A percentile compares a stretch with the other conserved stretches of the same genome.
Conservation (phyloP, 1,284 basidiomycete species). For the Ganoderma meredithae region DNA sequence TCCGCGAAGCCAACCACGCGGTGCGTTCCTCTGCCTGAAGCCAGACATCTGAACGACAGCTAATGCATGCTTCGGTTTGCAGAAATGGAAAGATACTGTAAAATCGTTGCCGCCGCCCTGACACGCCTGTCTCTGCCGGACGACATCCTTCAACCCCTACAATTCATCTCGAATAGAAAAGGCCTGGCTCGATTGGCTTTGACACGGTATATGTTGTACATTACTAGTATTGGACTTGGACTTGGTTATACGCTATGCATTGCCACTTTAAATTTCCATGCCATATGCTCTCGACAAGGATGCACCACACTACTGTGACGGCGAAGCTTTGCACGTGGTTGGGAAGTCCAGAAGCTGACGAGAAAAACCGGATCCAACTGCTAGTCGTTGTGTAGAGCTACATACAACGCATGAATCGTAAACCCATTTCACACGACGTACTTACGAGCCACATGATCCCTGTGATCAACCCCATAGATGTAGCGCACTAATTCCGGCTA, state of each 20-base stretch:
- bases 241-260: neutral
- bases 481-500: neutral
- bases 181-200: neutral
- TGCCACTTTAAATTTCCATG: neutral
- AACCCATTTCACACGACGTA: too few relatives aligned
- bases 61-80: neutral
- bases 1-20: slow-evolving; percentile 66
- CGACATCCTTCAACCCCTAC: neutral
- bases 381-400: too few relatives aligned
- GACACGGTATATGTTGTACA: neutral
- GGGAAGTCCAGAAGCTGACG: too few relatives aligned
- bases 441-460: too few relatives aligned
- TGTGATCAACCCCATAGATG: too few relatives aligned
- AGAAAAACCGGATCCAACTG: too few relatives aligned
- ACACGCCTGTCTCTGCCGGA: neutral
- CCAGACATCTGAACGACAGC: neutral
- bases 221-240: neutral
- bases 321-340: too few relatives aligned
- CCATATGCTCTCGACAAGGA: too few relatives aligned
- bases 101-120: slow-evolving; percentile 33
- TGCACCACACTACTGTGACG: too few relatives aligned
- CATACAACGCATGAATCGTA: too few relatives aligned
- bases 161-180: neutral
- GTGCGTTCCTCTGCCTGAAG: slow-evolving; percentile 42
- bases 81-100: slow-evolving; percentile 40